A percentile compares a stretch with the other conserved stretches of the same genome.
phyloP scores from a whole-genome alignment of 2,329 filamentous ascomycete genomes.

The Bipolaris sorokiniana region DNA sequence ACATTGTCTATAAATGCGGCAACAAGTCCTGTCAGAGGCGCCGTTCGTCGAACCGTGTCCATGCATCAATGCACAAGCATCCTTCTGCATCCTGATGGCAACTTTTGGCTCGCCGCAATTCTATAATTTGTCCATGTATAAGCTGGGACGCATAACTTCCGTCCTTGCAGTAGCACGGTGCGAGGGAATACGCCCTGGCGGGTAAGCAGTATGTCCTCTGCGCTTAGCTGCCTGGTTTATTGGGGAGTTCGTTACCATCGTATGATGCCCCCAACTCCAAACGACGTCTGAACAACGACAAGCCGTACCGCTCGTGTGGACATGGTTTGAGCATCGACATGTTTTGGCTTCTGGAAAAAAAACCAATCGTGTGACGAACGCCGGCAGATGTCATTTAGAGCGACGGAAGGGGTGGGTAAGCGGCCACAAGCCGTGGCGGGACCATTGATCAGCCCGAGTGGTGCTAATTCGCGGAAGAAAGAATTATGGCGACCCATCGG shows the following conservation, averaged over 20 bases:
- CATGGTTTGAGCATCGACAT: conserved; percentile 1
- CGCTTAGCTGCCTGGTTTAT: conserved; percentile 26
- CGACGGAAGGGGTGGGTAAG: conserved; percentile 21
- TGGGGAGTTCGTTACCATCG: background rate
- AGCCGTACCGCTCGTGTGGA: background rate
- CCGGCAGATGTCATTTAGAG: conserved; percentile 16
- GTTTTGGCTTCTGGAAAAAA: conserved; percentile 5
- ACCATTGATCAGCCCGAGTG: conserved; percentile 16
- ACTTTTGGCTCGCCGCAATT: conserved; percentile 23
- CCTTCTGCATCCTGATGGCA: conserved; percentile 28
- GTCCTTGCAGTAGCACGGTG: conserved; percentile 31
- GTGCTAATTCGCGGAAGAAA: conserved; percentile 24
- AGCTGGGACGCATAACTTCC: conserved; percentile 28
- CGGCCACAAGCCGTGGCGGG: conserved; percentile 26
- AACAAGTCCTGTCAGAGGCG: conserved; percentile 11
- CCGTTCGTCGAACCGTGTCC: conserved; percentile 15
- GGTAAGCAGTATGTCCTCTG: conserved; percentile 28
- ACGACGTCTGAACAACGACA: background rate
- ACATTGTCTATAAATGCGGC: conserved; percentile 24
- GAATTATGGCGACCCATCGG: conserved; percentile 20
- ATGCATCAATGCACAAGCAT: conserved; percentile 22
- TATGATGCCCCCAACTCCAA: conserved; percentile 4
- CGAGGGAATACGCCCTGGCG: conserved; percentile 23
- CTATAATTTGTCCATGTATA: conserved; percentile 21
- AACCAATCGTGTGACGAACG: conserved; percentile 15